A percentile compares a stretch with the other conserved stretches of the same genome.
These are phyloP conservation scores for Aristolochia fimbriata DNA, from an alignment of 164 flowering plant genomes.

Conservation along the genomic window DNA sequence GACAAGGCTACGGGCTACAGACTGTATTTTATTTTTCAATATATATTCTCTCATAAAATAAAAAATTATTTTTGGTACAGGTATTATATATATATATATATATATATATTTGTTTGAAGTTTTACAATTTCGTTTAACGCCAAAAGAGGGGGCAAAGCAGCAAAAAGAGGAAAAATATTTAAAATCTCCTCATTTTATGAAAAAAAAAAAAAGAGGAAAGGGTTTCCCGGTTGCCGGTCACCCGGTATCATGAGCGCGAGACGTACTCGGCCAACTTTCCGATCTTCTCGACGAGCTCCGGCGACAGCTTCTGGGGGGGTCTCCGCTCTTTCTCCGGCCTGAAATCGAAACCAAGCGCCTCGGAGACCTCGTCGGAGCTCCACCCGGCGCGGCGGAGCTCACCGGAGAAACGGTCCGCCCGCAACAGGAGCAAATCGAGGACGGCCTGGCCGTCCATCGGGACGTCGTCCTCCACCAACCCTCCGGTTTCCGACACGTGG, in stretches of 20 bases:
- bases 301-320: slow-evolving; percentile 59
- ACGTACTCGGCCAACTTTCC: slow-evolving; percentile 80
- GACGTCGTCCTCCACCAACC: slow-evolving; percentile 53
- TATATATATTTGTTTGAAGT: slow-evolving; percentile 11
- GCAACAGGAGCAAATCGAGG: slow-evolving; percentile 60
- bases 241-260: slow-evolving; percentile 25
- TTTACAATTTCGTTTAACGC: slow-evolving; percentile 14
- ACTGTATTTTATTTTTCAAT: background rate
- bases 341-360: slow-evolving; percentile 74
- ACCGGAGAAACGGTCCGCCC: slow-evolving; percentile 72
- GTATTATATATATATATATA: background rate
- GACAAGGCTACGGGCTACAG: background rate
- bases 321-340: slow-evolving; percentile 53
- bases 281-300: slow-evolving; percentile 61
- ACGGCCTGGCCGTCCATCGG: slow-evolving; percentile 68
- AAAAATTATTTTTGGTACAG: too few species aligned
- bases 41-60: background rate
- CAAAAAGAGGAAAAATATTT: slow-evolving; percentile 1
- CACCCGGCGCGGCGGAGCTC: slow-evolving; percentile 77
- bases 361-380: slow-evolving; percentile 90
- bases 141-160: background rate
- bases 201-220: background rate
- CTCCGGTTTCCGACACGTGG: background rate
- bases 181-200: background rate
- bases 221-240: slow-evolving; percentile 4